phyloP scores from a whole-genome alignment of 2,329 filamentous ascomycete genomes.

The Epichloe sp. region DNA sequence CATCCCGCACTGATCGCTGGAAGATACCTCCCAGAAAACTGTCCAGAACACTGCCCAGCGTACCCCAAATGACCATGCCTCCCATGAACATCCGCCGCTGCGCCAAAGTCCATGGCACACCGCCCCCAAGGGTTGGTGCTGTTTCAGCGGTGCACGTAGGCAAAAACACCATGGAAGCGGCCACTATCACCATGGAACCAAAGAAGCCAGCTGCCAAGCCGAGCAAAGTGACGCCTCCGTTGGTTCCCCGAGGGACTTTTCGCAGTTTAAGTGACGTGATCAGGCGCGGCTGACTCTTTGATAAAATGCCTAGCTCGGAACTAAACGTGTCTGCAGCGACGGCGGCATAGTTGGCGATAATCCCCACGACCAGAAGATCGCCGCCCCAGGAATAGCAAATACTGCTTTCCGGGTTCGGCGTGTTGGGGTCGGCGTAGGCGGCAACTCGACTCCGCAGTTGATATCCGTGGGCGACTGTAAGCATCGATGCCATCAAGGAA shows the following conservation, averaged over 20 bases:
- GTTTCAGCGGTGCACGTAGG: constrained; percentile 49
- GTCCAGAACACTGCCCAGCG: constrained; percentile 71
- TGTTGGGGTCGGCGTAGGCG: constrained; percentile 21
- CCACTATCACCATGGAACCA: constrained; percentile 60
- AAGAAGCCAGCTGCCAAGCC: constrained; percentile 63
- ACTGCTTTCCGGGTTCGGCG: constrained; percentile 23
- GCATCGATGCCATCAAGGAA: constrained; percentile 61
- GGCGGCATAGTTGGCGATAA: constrained; percentile 76
- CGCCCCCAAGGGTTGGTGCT: constrained; percentile 25
- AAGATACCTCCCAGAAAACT: constrained; percentile 75
- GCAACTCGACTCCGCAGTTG: constrained; percentile 39
- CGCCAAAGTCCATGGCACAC: constrained; percentile 33
- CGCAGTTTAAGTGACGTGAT: constrained; percentile 70
- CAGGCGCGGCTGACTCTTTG: constrained; percentile 60
- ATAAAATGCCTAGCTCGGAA: constrained; percentile 87
- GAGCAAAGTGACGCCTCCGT: constrained; percentile 72
- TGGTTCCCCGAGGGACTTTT: constrained; percentile 78
- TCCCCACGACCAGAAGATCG: constrained; percentile 49
- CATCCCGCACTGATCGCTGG: constrained; percentile 77
- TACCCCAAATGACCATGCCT: constrained; percentile 58
- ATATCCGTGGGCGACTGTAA: constrained; percentile 45
- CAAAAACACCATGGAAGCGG: constrained; percentile 49
- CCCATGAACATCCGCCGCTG: constrained; percentile 35
- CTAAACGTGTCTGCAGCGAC: constrained; percentile 90
- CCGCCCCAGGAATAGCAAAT: constrained; percentile 48